Evolutionary conservation across 495 filamentous ascomycete species (phyloP).

Genomic region (Neurospora tetrasperma): DNA sequence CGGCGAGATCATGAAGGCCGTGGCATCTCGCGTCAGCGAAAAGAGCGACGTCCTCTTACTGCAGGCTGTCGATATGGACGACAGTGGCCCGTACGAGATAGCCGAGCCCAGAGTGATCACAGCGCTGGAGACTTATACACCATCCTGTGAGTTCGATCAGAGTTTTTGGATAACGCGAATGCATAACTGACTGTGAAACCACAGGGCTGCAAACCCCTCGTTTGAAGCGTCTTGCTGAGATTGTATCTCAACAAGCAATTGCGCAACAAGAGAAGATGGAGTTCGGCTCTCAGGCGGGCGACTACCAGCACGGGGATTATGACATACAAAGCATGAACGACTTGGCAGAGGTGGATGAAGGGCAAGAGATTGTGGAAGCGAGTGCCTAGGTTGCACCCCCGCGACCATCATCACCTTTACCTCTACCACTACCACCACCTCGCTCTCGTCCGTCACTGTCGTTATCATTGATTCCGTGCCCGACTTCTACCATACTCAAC

Average conservation of each 20-base stretch:
- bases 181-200: slow-evolving; percentile 7
- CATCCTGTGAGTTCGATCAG: slow-evolving; percentile 61
- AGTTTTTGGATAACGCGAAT: neutral
- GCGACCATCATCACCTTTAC: neutral
- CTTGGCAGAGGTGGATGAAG: slow-evolving; percentile 36
- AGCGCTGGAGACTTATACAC: slow-evolving; percentile 94
- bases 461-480: neutral
- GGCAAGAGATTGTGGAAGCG: slow-evolving; percentile 15
- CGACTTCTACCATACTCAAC: slow-evolving; percentile 9
- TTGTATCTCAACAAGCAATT: slow-evolving; percentile 91
- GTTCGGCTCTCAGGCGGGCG: slow-evolving; percentile 25
- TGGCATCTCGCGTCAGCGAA: slow-evolving; percentile 92
- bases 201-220: slow-evolving; percentile 90
- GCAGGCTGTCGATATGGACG: slow-evolving; percentile 95
- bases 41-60: slow-evolving; percentile 94
- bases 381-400: slow-evolving; percentile 22
- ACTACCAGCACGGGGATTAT: slow-evolving; percentile 25
- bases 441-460: neutral
- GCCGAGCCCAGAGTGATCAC: slow-evolving; percentile 93
- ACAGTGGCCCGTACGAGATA: slow-evolving; percentile 98
- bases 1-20: slow-evolving; percentile 99
- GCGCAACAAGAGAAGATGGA: slow-evolving; percentile 85
- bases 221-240: slow-evolving; percentile 89
- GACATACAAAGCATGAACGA: slow-evolving; percentile 26
- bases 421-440: neutral